Evolutionary conservation across 306 rosid genomes (phyloP).

Genomic region (Corylus heterophylla): DNA sequence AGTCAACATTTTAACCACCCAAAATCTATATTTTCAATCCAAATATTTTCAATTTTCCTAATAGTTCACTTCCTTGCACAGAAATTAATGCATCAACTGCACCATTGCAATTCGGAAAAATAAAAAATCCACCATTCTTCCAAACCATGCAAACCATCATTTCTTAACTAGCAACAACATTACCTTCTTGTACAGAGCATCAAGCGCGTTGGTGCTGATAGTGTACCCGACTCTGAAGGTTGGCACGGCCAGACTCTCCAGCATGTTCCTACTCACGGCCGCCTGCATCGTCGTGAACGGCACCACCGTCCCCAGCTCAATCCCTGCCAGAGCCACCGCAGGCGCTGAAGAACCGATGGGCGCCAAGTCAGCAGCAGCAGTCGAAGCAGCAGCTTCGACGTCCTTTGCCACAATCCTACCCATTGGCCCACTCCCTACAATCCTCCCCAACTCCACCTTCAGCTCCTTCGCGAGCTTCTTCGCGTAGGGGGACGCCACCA

Average conservation of each 20-base stretch:
- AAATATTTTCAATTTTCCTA: background rate
- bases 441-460: constrained; percentile 65
- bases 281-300: constrained; percentile 97
- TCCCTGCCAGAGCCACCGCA: constrained; percentile 1
- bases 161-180: background rate
- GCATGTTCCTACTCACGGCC: constrained; percentile 93
- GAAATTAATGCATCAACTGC: background rate
- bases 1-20: background rate
- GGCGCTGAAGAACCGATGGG: background rate
- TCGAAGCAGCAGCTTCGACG: constrained; percentile 60
- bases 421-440: constrained; percentile 77
- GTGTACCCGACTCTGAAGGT: constrained; percentile 96
- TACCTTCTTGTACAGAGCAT: constrained; percentile 93
- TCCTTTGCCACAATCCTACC: constrained; percentile 96
- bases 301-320: constrained; percentile 80
- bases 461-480: constrained; percentile 90
- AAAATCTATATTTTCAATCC: background rate
- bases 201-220: constrained; percentile 77
- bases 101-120: background rate
- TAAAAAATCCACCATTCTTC: background rate
- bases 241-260: constrained; percentile 78
- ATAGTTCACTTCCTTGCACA: background rate
- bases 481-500: constrained; percentile 93
- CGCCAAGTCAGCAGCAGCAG: constrained; percentile 39
- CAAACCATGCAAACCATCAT: background rate